phyloP scores from a whole-genome alignment of 2,329 filamentous ascomycete genomes.

The Cladosporium austrohemisphaericum region DNA sequence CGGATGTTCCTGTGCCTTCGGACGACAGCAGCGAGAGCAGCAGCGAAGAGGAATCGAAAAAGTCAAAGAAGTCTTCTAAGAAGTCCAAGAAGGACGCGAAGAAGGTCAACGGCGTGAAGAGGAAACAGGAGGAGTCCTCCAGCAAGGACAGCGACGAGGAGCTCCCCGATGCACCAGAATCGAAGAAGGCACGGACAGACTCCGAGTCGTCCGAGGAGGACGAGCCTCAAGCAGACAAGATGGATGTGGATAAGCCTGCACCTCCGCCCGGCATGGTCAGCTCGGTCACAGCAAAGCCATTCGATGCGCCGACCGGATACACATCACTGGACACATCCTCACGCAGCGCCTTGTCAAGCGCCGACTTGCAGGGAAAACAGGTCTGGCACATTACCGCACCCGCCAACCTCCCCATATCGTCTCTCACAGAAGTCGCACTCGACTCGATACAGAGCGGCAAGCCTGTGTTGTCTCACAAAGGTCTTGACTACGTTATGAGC shows the following conservation, averaged over 20 bases:
- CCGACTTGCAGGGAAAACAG: constrained; percentile 64
- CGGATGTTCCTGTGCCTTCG: constrained; percentile 26
- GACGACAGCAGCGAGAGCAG: constrained; percentile 16
- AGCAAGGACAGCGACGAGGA: constrained; percentile 16
- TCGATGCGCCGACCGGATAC: constrained; percentile 44
- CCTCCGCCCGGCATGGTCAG: constrained; percentile 6
- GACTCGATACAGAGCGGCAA: constrained; percentile 53
- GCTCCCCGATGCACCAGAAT: constrained; percentile 10
- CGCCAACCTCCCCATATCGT: constrained; percentile 63
- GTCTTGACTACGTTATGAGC: constrained; percentile 52
- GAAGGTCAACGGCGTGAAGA: constrained; percentile 30
- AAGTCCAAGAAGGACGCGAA: constrained; percentile 14
- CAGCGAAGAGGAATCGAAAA: constrained; percentile 13
- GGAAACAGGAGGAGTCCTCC: constrained; percentile 23
- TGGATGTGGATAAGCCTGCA: constrained; percentile 15
- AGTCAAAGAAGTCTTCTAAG: constrained; percentile 10
- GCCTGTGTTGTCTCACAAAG: constrained; percentile 59
- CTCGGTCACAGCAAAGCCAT: constrained; percentile 24
- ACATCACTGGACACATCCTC: constrained; percentile 41
- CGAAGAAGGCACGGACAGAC: constrained; percentile 15
- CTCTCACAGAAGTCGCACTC: constrained; percentile 63
- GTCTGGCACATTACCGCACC: constrained; percentile 79
- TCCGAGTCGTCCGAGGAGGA: constrained; percentile 12
- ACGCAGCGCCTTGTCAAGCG: constrained; percentile 42
- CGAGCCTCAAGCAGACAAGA: constrained; percentile 8